Evolutionary conservation across 345 rosid genomes (phyloP).

Genomic region (Physaria fendleri): DNA sequence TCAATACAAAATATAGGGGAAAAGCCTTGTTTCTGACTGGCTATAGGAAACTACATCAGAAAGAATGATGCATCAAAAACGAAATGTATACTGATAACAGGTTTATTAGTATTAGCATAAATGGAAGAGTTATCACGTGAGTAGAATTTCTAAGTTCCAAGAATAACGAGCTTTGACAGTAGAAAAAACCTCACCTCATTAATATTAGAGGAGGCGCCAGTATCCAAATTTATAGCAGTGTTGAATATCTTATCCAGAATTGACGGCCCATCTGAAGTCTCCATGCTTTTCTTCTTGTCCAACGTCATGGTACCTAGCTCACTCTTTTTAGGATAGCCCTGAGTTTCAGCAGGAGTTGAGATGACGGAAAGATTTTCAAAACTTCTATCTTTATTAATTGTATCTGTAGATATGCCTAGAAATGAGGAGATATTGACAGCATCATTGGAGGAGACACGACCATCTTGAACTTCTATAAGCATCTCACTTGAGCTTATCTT

Average conservation of each 20-base stretch:
- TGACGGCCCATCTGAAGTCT: constrained; percentile 45
- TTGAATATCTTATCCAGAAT: constrained; percentile 76
- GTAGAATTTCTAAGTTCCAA: background rate
- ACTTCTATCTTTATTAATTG: constrained; percentile 24
- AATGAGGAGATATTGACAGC: constrained; percentile 32
- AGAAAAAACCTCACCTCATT: constrained; percentile 40
- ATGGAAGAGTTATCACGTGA: constrained; percentile 6
- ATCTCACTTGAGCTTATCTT: constrained; percentile 31
- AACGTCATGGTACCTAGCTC: constrained; percentile 40
- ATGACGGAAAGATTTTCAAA: constrained; percentile 33
- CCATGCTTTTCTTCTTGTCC: constrained; percentile 32
- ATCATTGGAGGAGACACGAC: constrained; percentile 23
- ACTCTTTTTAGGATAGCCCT: constrained; percentile 28
- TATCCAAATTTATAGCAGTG: constrained; percentile 45
- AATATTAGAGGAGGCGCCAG: constrained; percentile 36
- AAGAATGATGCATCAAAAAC: background rate
- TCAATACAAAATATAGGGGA: background rate
- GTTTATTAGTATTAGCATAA: background rate
- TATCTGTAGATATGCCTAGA: constrained; percentile 35
- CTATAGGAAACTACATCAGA: background rate
- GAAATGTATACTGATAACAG: background rate
- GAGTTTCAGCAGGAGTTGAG: constrained; percentile 34
- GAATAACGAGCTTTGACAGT: background rate
- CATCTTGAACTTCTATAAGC: constrained; percentile 36
- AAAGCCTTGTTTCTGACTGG: background rate